Evolutionary conservation across 805 yeast species (phyloP).

Genomic region (Ogataea angusta): DNA sequence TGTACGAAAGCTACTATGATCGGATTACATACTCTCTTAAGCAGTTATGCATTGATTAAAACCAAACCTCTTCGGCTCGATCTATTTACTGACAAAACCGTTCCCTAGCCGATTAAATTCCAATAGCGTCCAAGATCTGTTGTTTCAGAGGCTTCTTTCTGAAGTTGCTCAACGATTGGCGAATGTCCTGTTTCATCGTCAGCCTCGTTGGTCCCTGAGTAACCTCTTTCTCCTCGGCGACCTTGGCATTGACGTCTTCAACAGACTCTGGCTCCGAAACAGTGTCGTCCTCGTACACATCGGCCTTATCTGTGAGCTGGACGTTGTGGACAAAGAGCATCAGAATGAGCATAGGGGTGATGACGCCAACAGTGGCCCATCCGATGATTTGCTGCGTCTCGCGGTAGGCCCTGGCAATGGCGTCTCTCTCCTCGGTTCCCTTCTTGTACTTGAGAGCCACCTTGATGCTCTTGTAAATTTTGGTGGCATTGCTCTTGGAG

Average conservation of each 20-base stretch:
- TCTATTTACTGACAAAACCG: too few species aligned
- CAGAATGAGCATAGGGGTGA: constrained; percentile 1
- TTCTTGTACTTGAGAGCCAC: constrained; percentile 3
- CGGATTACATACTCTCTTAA: too few species aligned
- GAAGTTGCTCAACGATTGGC: background rate
- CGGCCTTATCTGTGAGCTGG: background rate
- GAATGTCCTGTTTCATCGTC: background rate
- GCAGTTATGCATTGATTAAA: too few species aligned
- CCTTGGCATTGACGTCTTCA: background rate
- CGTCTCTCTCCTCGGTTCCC: background rate
- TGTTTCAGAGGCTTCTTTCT: background rate
- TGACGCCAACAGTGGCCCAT: constrained; percentile 4
- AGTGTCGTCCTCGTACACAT: background rate
- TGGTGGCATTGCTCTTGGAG: background rate
- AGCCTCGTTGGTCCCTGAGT: background rate
- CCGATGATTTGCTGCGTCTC: constrained; percentile 5
- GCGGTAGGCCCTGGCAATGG: constrained; percentile 3
- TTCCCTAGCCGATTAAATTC: background rate
- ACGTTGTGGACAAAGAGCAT: constrained; percentile 1
- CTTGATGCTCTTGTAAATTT: constrained; percentile 3
- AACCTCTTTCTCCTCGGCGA: too few species aligned
- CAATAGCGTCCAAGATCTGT: background rate
- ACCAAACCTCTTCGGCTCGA: too few species aligned
- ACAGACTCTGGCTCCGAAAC: background rate
- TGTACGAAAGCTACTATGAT: too few species aligned